Conservation (phyloP, 768 basidiomycete species). For the Agaricus subrufescens region DNA sequence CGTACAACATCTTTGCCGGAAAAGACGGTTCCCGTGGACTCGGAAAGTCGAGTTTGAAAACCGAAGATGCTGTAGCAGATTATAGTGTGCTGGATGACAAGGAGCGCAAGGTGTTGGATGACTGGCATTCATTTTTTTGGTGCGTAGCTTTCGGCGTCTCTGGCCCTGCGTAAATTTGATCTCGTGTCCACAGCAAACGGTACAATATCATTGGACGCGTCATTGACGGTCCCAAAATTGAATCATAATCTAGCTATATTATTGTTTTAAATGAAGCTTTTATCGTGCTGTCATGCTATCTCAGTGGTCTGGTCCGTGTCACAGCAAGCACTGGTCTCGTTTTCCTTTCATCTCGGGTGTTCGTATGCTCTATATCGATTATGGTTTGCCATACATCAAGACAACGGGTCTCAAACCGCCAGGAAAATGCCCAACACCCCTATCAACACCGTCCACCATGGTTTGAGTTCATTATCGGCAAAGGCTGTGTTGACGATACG, state of each 20-base stretch:
- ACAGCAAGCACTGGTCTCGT: too few species aligned
- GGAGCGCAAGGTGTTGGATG: conserved; percentile 76
- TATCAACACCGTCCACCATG: too few species aligned
- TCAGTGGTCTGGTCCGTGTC: too few species aligned
- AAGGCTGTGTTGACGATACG: too few species aligned
- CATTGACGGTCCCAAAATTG: conserved; percentile 28
- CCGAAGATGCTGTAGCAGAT: conserved; percentile 84
- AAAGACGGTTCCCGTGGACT: conserved; percentile 90
- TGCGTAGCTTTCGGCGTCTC: conserved; percentile 37
- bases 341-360: too few species aligned
- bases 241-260: neutral
- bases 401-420: too few species aligned
- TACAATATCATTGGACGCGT: conserved; percentile 87
- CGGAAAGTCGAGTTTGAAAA: conserved; percentile 84
- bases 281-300: too few species aligned
- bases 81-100: conserved; percentile 70
- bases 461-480: too few species aligned
- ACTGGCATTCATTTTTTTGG: conserved; percentile 88
- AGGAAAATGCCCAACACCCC: too few species aligned
- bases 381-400: too few species aligned
- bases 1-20: conserved; percentile 86
- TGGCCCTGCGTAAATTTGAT: neutral
- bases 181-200: conserved; percentile 51
- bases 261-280: too few species aligned
- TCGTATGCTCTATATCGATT: too few species aligned